Conservation (phyloP, 768 basidiomycete species). For the Trametes cinnabarina region DNA sequence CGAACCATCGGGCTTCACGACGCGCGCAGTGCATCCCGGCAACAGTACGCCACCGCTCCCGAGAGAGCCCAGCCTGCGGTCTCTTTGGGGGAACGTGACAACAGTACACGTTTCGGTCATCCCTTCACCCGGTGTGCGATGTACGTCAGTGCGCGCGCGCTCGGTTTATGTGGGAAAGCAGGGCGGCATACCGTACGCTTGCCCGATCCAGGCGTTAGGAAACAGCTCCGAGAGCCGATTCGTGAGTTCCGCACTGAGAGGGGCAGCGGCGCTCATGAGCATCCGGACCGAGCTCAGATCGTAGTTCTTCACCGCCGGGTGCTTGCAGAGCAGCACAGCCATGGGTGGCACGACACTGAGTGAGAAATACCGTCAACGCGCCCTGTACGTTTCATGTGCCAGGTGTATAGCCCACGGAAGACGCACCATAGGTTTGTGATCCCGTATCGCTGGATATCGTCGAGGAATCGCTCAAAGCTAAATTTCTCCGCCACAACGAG, state of each 20-base stretch:
- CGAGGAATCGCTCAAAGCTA: slow-evolving; percentile 31
- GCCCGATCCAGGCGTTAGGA: slow-evolving; percentile 54
- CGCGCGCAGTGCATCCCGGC: slow-evolving; percentile 43
- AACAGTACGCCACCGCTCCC: slow-evolving; percentile 43
- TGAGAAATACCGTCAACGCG: no score
- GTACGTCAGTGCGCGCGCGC: neutral
- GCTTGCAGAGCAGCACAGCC: slow-evolving; percentile 38
- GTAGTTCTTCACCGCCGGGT: slow-evolving; percentile 39
- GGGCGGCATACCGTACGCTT: slow-evolving; percentile 52
- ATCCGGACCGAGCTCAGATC: slow-evolving; percentile 40
- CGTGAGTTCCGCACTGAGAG: slow-evolving; percentile 52
- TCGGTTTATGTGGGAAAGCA: neutral
- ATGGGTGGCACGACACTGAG: slow-evolving; percentile 35
- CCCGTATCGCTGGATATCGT: slow-evolving; percentile 35
- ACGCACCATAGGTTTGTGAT: slow-evolving; percentile 34
- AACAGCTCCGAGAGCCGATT: slow-evolving; percentile 44
- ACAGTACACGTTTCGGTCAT: slow-evolving; percentile 41
- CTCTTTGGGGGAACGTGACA: slow-evolving; percentile 33
- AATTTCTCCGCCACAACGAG: slow-evolving; percentile 36
- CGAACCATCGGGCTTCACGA: slow-evolving; percentile 47
- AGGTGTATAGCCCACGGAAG: neutral
- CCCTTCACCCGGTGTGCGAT: slow-evolving; percentile 15
- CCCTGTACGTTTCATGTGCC: neutral
- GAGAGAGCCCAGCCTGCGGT: slow-evolving; percentile 20
- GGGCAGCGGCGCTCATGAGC: slow-evolving; percentile 53